Evolutionary conservation across 2,329 filamentous ascomycete species (phyloP).

Genomic region (Venturia aucupariae): DNA sequence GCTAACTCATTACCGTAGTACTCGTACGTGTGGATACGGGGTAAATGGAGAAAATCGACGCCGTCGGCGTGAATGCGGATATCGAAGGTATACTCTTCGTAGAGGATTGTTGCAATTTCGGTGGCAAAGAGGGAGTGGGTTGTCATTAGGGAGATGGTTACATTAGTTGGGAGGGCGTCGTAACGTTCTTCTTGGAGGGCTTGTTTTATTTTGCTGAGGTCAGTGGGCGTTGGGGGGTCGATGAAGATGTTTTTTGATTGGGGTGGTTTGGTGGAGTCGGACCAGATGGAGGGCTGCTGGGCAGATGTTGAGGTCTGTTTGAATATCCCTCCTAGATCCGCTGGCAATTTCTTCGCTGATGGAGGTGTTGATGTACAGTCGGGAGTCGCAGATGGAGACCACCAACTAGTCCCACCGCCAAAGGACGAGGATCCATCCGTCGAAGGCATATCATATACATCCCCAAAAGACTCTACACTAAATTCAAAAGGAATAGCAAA

Average conservation of each 20-base stretch:
- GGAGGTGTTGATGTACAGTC: background rate
- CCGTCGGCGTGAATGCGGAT: constrained; percentile 5
- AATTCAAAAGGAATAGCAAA: background rate
- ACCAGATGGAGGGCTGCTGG: background rate
- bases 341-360: background rate
- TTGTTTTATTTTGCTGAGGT: background rate
- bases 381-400: background rate
- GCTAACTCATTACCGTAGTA: background rate
- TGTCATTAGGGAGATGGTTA: background rate
- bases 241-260: background rate
- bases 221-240: background rate
- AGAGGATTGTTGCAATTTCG: constrained; percentile 7
- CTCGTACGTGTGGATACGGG: background rate
- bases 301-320: too few species aligned
- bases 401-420: background rate
- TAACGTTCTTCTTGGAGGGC: background rate
- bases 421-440: background rate
- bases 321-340: background rate
- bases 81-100: constrained; percentile 13
- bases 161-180: background rate
- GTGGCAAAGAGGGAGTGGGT: background rate
- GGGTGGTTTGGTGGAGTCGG: background rate
- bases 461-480: background rate
- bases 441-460: background rate
- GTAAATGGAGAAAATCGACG: constrained; percentile 6